Conservation (phyloP, 2,329 filamentous ascomycete genomes). For the Penicillium nordicum region DNA sequence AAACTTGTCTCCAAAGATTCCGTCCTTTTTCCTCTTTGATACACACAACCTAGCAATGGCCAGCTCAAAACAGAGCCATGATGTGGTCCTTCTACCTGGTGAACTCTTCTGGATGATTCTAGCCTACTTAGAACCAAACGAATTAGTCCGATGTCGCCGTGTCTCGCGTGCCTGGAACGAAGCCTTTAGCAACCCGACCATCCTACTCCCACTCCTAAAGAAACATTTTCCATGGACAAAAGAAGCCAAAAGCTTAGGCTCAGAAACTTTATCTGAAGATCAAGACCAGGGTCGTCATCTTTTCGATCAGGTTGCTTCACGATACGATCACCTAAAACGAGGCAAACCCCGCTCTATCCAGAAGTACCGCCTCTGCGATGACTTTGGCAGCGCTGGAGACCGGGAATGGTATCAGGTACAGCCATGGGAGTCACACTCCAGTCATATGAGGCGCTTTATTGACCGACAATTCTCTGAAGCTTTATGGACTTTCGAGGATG, state of each 20-base stretch:
- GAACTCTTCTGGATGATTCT: conserved; percentile 58
- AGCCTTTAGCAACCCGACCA: conserved; percentile 50
- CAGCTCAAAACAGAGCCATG: conserved; percentile 5
- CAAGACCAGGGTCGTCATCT: conserved; percentile 24
- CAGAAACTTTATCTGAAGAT: conserved; percentile 1
- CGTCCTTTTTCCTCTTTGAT: not conserved
- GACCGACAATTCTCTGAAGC: conserved; percentile 38
- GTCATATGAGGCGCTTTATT: conserved; percentile 30
- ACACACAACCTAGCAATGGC: conserved; percentile 10
- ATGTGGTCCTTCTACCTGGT: conserved; percentile 47
- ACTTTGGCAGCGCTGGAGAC: conserved; percentile 34
- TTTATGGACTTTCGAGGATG: conserved; percentile 58
- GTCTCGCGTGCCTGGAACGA: conserved; percentile 51
- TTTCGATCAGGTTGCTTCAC: conserved; percentile 51
- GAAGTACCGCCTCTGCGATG: conserved; percentile 44
- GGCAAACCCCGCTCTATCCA: conserved; percentile 49
- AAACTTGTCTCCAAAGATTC: not conserved
- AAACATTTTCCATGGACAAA: conserved; percentile 52
- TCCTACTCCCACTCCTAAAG: conserved; percentile 49
- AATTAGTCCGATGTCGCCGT: conserved; percentile 52
- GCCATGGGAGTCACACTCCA: conserved; percentile 43
- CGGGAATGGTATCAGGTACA: conserved; percentile 42
- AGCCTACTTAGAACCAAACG: conserved; percentile 48
- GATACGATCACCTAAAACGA: conserved; percentile 53
- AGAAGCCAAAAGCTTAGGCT: conserved; percentile 48